Evolutionary conservation across 768 basidiomycete genomes (phyloP).

Genomic region (Lepiota brunneoincarnata): DNA sequence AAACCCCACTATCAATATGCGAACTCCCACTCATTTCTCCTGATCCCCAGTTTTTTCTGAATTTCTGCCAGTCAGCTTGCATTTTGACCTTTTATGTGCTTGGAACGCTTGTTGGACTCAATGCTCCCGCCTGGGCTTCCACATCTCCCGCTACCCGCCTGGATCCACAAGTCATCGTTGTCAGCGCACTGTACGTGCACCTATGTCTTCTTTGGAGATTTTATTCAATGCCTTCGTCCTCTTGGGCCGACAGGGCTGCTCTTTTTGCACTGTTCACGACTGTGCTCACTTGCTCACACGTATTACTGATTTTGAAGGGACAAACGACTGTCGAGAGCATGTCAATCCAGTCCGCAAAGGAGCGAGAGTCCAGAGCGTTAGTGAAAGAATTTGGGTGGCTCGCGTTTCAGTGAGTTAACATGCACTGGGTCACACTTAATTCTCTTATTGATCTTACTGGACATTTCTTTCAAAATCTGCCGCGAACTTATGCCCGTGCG

Average conservation of each 20-base stretch:
- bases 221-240: neutral
- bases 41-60: slow-evolving; percentile 69
- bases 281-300: slow-evolving; percentile 55
- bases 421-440: neutral
- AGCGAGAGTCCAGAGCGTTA: slow-evolving; percentile 56
- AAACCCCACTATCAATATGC: neutral
- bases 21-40: slow-evolving; percentile 4
- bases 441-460: slow-evolving; percentile 7
- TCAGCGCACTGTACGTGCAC: slow-evolving; percentile 67
- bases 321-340: slow-evolving; percentile 85
- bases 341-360: slow-evolving; percentile 51
- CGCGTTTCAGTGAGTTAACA: slow-evolving; percentile 44
- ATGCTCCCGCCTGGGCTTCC: slow-evolving; percentile 10
- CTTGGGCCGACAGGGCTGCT: slow-evolving; percentile 44
- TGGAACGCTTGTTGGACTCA: slow-evolving; percentile 41
- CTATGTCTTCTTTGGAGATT: too few relatives aligned
- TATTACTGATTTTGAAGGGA: slow-evolving; percentile 56
- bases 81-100: slow-evolving; percentile 65
- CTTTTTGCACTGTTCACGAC: slow-evolving; percentile 72
- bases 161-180: slow-evolving; percentile 68
- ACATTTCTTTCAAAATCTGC: neutral
- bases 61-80: slow-evolving; percentile 66
- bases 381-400: slow-evolving; percentile 51
- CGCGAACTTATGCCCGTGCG: neutral
- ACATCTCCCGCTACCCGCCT: slow-evolving; percentile 22